phyloP scores from a whole-genome alignment of 2,329 filamentous ascomycete species.

The Rugonectria rugulosa region DNA sequence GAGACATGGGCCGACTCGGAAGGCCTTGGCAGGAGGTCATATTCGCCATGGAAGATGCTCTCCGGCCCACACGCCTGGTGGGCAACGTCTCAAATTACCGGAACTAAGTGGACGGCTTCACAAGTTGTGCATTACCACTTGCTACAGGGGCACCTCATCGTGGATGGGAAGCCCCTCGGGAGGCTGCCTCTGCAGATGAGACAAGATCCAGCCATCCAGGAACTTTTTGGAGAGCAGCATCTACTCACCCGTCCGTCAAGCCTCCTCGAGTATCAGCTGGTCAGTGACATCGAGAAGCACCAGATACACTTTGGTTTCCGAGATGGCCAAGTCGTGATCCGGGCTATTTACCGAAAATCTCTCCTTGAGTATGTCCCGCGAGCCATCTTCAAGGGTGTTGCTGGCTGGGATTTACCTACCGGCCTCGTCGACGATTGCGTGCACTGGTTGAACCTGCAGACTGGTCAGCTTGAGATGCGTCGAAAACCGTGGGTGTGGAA shows the following conservation, averaged over 20 bases:
- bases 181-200: slow-evolving; percentile 62
- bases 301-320: slow-evolving; percentile 63
- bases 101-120: background rate
- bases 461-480: slow-evolving; percentile 57
- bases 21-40: background rate
- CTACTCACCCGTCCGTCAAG: slow-evolving; percentile 61
- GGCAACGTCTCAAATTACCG: background rate
- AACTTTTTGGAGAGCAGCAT: slow-evolving; percentile 62
- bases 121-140: slow-evolving; percentile 46
- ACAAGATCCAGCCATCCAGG: slow-evolving; percentile 49
- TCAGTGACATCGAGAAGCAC: slow-evolving; percentile 30
- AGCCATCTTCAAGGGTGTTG: slow-evolving; percentile 35
- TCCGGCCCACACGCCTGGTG: slow-evolving; percentile 1
- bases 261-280: slow-evolving; percentile 50
- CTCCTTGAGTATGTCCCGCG: slow-evolving; percentile 47
- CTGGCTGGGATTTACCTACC: slow-evolving; percentile 57
- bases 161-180: slow-evolving; percentile 45
- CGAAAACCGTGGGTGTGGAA: slow-evolving; percentile 47
- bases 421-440: slow-evolving; percentile 59
- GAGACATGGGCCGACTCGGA: slow-evolving; percentile 23
- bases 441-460: slow-evolving; percentile 65
- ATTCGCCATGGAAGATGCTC: slow-evolving; percentile 18
- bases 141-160: slow-evolving; percentile 43
- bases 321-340: slow-evolving; percentile 50
- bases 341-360: slow-evolving; percentile 39